Evolutionary conservation across 2,329 filamentous ascomycete species (phyloP).

Genomic region (Parafenestella ontariensis): DNA sequence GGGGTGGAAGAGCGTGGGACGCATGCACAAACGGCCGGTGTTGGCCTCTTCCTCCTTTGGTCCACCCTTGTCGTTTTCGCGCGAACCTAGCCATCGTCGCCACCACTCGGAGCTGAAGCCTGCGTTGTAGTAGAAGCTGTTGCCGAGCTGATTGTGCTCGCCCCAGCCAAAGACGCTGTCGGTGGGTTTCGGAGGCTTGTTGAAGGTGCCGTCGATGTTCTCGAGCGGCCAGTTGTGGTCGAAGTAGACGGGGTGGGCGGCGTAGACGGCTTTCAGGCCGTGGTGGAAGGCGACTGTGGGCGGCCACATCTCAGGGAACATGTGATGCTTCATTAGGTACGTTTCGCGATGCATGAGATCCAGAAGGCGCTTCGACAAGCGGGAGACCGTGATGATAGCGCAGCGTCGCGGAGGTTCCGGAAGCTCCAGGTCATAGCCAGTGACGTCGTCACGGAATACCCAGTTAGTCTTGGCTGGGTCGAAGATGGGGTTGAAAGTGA

Average conservation of each 20-base stretch:
- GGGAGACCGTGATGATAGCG: conserved; percentile 79
- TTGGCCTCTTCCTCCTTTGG: conserved; percentile 52
- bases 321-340: conserved; percentile 71
- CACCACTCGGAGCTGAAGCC: conserved; percentile 57
- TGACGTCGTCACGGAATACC: conserved; percentile 73
- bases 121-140: conserved; percentile 60
- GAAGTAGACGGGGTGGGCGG: conserved; percentile 80
- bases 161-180: conserved; percentile 60
- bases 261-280: conserved; percentile 79
- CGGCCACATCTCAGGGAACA: conserved; percentile 82
- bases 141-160: conserved; percentile 60
- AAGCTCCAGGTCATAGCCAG: conserved; percentile 66
- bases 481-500: conserved; percentile 80
- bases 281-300: conserved; percentile 77
- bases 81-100: conserved; percentile 58
- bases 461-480: conserved; percentile 75
- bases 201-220: conserved; percentile 57
- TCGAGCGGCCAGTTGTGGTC: conserved; percentile 72
- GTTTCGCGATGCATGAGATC: conserved; percentile 82
- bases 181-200: conserved; percentile 54
- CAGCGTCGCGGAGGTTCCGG: conserved; percentile 71
- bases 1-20: conserved; percentile 55
- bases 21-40: conserved; percentile 58
- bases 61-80: conserved; percentile 54
- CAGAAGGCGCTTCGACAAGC: conserved; percentile 73